Percentiles rank a stretch among this genome's conserved stretches.
Conservation (phyloP, 2,329 filamentous ascomycete genomes). For the Tolypocladium tropicale region DNA sequence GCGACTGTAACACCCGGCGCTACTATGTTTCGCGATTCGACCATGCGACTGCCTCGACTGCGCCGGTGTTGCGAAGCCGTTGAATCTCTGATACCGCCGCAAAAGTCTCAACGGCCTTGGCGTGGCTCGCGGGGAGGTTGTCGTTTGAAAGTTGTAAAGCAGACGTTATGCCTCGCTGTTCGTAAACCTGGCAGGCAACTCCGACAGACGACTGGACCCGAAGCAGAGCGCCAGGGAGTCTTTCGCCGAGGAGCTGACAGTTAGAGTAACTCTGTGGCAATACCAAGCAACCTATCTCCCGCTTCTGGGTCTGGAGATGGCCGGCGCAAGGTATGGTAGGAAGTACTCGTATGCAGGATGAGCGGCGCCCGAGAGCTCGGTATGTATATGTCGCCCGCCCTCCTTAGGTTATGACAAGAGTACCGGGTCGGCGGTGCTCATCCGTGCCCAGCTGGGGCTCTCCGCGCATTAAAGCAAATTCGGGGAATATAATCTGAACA, state of each 20-base stretch:
- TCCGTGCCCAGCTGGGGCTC: slow-evolving; percentile 32
- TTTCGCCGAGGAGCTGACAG: background rate
- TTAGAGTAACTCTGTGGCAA: background rate
- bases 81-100: background rate
- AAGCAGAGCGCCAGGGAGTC: background rate
- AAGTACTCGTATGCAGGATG: background rate
- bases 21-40: slow-evolving; percentile 9
- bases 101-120: background rate
- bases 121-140: background rate
- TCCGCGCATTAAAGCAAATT: slow-evolving; percentile 35
- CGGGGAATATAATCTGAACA: slow-evolving; percentile 36
- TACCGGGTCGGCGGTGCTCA: slow-evolving; percentile 15
- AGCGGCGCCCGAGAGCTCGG: slow-evolving; percentile 2
- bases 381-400: slow-evolving; percentile 9
- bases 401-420: slow-evolving; percentile 3
- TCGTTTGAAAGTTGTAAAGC: background rate
- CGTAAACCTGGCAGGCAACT: background rate
- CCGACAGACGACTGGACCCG: background rate
- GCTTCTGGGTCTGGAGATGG: background rate
- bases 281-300: background rate
- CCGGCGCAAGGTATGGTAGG: background rate
- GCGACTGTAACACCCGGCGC: slow-evolving; percentile 9
- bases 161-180: background rate
- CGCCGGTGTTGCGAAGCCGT: background rate
- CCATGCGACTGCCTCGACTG: slow-evolving; percentile 8